A percentile compares a stretch with the other conserved stretches of the same genome.
Evolutionary conservation across 2,329 filamentous ascomycete genomes (phyloP).

Genomic region (Coniochaeta sp.): DNA sequence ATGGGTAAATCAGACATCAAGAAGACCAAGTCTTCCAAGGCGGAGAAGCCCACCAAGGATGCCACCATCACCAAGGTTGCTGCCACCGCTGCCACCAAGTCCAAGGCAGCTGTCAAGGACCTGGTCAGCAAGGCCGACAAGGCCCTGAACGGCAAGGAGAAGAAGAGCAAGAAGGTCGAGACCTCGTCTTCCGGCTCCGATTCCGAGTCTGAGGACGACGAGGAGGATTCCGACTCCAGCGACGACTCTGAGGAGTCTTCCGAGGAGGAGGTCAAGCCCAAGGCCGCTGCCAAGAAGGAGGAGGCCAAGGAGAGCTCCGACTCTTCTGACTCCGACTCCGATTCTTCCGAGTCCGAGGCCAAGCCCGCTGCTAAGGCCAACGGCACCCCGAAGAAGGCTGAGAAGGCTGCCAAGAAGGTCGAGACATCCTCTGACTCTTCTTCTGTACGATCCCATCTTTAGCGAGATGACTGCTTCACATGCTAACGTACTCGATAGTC

Average conservation of each 20-base stretch:
- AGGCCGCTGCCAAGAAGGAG: constrained; percentile 13
- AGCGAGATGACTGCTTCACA: background rate
- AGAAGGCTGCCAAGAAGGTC: constrained; percentile 23
- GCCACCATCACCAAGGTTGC: constrained; percentile 59
- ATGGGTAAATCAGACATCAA: constrained; percentile 64
- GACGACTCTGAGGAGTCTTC: constrained; percentile 18
- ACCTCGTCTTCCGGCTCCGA: constrained; percentile 18
- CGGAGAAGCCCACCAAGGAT: constrained; percentile 24
- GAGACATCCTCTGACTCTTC: constrained; percentile 21
- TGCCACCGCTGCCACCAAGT: constrained; percentile 58
- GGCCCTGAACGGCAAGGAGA: constrained; percentile 29
- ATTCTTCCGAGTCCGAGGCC: constrained; percentile 28
- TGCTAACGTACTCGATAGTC: background rate
- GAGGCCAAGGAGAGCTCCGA: constrained; percentile 17
- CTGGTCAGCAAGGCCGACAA: constrained; percentile 42
- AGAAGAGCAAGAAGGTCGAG: constrained; percentile 33
- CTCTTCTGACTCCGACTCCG: constrained; percentile 30
- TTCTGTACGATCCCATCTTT: constrained; percentile 1
- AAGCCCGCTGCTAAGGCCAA: constrained; percentile 20
- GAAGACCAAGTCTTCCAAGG: constrained; percentile 33
- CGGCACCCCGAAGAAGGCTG: constrained; percentile 22
- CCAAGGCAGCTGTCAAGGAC: constrained; percentile 60
- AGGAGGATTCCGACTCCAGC: constrained; percentile 26
- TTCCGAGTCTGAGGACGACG: constrained; percentile 11
- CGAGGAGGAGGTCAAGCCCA: constrained; percentile 27